phyloP scores from a whole-genome alignment of 2,329 filamentous ascomycete genomes.

The Colletotrichum horii region DNA sequence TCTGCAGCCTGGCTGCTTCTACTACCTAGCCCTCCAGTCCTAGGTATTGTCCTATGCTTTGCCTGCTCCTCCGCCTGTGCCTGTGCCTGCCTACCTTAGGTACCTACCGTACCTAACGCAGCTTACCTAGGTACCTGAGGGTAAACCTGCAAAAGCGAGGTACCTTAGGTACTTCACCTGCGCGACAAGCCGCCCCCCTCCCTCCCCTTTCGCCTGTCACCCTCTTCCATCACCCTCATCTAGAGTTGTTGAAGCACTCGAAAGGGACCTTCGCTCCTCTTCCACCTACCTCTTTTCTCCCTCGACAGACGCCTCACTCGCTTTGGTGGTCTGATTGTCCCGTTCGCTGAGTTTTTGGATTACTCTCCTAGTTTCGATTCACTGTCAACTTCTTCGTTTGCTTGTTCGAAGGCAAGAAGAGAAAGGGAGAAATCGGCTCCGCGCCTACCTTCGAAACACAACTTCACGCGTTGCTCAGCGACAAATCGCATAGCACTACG shows the following conservation, averaged over 20 bases:
- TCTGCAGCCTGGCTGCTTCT: neutral
- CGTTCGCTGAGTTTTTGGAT: slow-evolving; percentile 38
- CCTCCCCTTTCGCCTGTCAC: slow-evolving; percentile 12
- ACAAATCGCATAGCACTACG: slow-evolving; percentile 2
- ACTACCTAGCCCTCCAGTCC: neutral
- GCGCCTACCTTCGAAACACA: neutral
- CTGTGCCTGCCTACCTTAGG: neutral
- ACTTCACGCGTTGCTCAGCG: slow-evolving; percentile 17
- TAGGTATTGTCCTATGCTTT: neutral
- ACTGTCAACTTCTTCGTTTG: neutral
- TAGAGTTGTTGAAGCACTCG: neutral
- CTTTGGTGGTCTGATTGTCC: slow-evolving; percentile 54
- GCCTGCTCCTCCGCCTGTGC: neutral
- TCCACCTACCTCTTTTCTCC: slow-evolving; percentile 27
- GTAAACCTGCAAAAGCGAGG: neutral
- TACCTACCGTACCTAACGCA: neutral
- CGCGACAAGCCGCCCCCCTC: neutral
- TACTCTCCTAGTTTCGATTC: slow-evolving; percentile 25
- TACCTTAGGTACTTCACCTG: neutral
- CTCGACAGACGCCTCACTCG: slow-evolving; percentile 58
- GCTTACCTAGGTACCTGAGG: neutral
- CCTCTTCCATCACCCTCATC: slow-evolving; percentile 19
- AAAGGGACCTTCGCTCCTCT: slow-evolving; percentile 22
- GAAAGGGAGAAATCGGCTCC: slow-evolving; percentile 5
- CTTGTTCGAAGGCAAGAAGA: neutral